These are phyloP conservation scores for Tylopilus rubrobrunneus DNA, from an alignment of 768 basidiomycete genomes.

Conservation along the genomic window DNA sequence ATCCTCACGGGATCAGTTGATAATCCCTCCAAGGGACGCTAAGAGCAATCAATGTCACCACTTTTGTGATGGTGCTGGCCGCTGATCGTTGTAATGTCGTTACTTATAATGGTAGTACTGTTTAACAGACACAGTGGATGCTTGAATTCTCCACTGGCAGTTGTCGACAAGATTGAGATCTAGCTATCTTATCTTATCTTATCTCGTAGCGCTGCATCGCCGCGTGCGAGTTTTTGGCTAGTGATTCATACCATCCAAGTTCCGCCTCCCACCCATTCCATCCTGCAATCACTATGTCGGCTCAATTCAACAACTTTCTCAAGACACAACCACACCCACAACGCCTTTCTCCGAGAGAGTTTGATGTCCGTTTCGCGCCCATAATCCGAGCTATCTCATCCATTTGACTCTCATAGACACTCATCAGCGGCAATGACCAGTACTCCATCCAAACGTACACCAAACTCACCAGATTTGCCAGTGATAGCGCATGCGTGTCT, in stretches of 20 bases:
- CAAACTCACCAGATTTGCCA: conserved; percentile 14
- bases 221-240: neutral
- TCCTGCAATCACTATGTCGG: neutral
- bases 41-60: too few species aligned
- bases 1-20: too few species aligned
- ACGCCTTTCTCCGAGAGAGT: conserved; percentile 11
- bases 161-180: neutral
- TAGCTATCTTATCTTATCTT: conserved; percentile 12
- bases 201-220: conserved; percentile 2
- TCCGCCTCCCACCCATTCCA: neutral
- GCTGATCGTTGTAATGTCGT: too few species aligned
- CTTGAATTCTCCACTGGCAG: neutral
- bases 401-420: conserved; percentile 5
- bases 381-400: neutral
- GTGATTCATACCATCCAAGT: neutral
- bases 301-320: neutral
- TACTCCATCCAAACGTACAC: conserved; percentile 12
- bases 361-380: conserved; percentile 16
- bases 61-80: too few species aligned
- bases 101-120: too few species aligned
- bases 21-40: too few species aligned
- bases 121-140: too few species aligned
- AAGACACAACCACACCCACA: neutral
- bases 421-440: conserved; percentile 12
- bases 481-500: conserved; percentile 10